Evolutionary conservation across 805 yeast genomes (phyloP), one percentile per base, ranked within the genome.

Genomic region (Starmerella asiatica): DNA sequence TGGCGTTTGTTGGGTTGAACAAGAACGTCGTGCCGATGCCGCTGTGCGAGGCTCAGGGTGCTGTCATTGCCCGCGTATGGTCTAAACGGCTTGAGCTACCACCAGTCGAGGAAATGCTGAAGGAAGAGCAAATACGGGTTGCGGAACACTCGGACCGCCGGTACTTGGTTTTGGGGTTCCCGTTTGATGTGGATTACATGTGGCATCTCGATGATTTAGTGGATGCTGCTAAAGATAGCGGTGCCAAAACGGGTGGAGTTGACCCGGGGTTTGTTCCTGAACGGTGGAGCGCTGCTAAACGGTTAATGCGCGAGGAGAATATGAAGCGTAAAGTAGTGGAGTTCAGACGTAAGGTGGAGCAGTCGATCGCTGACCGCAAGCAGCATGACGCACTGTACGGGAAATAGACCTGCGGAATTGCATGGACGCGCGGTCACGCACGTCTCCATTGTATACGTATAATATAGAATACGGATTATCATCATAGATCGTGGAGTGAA

Each of bases 41-140:
- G 2, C 29, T 50, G n/a, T 49, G 55, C 2, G 76, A 71, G 50
- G 61, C 71, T 36, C 91, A 81, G 53, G 83, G 79, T 0, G 64
- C 75, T 6, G 68, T 76, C 52, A 61, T 80, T 23, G 71, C 80
- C 2, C 64, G 84, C 42, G 73, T 75, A 2, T 73, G 79, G 60
- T 56, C 71, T 4, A 76, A 76, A 0, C 63, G 74, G 32, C 54
- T 80, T 2, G 11, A 47, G 14, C 56, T 76, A 12, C 84, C 85
- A 1, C 31, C 65, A 0, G 45, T 48, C 15, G 61, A 59, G 19
- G 67, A 61, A n/a, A 76, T 75, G 73, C 47, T 51, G 28, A 45
- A 53, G 27, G 68, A 68, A 57, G 69, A 69, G 33, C 38, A 50
- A 4, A 49, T 60, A 20, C 57, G 70, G 24, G 55, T 65, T 11